phyloP scores from a whole-genome alignment of 108 stramenopile genomes.

The Skeletonema costatum region DNA sequence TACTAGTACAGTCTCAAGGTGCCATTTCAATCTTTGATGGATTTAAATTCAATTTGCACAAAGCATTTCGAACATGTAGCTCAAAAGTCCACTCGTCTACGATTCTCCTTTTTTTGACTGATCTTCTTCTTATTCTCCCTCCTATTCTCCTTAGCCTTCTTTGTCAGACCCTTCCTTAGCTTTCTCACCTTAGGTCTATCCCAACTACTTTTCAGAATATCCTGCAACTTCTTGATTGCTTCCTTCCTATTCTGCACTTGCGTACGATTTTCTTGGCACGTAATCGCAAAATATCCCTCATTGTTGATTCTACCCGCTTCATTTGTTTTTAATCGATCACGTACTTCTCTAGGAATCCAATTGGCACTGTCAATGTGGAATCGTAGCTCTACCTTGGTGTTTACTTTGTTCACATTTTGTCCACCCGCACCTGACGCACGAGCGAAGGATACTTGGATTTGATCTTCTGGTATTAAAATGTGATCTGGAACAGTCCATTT shows the following conservation, averaged over 20 bases:
- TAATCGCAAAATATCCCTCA: slow-evolving; percentile 74
- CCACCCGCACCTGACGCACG: slow-evolving; percentile 87
- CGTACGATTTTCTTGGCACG: slow-evolving; percentile 87
- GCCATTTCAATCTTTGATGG: too few relatives aligned
- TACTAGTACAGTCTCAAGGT: too few relatives aligned
- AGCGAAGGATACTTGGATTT: slow-evolving; percentile 33
- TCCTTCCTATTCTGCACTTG: slow-evolving; percentile 84
- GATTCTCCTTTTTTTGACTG: slow-evolving; percentile 57
- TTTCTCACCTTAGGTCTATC: slow-evolving; percentile 75
- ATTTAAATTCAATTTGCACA: too few relatives aligned
- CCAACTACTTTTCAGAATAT: slow-evolving; percentile 63
- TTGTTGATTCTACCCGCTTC: slow-evolving; percentile 84
- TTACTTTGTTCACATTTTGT: slow-evolving; percentile 96
- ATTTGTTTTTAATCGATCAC: slow-evolving; percentile 66
- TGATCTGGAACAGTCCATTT: slow-evolving; percentile 69
- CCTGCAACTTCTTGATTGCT: slow-evolving; percentile 76
- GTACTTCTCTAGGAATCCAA: slow-evolving; percentile 88
- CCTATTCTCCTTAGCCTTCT: slow-evolving; percentile 61
- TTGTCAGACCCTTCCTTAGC: slow-evolving; percentile 63
- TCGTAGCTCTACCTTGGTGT: slow-evolving; percentile 90
- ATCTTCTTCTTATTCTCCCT: slow-evolving; percentile 67
- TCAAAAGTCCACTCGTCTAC: slow-evolving; percentile 68
- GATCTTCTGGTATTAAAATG: slow-evolving; percentile 71
- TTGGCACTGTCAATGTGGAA: slow-evolving; percentile 67
- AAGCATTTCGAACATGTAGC: neutral